Evolutionary conservation across 257 asterid genomes (phyloP).

Genomic region (Apocynum venetum): DNA sequence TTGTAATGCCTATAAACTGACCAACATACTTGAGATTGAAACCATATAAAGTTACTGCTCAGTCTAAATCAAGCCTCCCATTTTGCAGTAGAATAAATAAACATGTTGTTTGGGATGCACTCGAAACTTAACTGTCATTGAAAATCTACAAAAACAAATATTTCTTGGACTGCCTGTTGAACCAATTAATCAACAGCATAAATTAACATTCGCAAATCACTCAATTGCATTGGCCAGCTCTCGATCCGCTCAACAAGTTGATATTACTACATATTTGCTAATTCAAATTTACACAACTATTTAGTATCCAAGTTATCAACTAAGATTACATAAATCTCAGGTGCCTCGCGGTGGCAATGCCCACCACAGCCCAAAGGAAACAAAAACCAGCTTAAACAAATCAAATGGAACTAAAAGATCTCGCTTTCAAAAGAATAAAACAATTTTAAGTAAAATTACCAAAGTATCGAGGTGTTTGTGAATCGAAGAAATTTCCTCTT

Average conservation of each 20-base stretch:
- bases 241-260: too few species aligned
- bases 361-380: not conserved
- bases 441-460: conserved; percentile 41
- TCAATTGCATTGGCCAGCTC: not conserved
- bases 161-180: not conserved
- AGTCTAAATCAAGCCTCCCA: not conserved
- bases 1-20: not conserved
- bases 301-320: not conserved
- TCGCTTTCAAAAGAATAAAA: not conserved
- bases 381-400: not conserved
- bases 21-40: too few species aligned
- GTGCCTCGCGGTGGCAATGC: not conserved
- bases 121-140: not conserved
- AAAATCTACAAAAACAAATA: not conserved
- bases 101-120: not conserved
- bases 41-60: not conserved
- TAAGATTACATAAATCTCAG: not conserved
- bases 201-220: not conserved
- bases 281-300: not conserved
- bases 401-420: not conserved
- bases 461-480: conserved; percentile 79
- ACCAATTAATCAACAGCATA: not conserved
- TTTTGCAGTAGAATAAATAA: not conserved
- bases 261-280: not conserved
- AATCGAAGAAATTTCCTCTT: conserved; percentile 79